Base-by-base conservation (phyloP, 495 filamentous ascomycete genomes). In the Lasiosphaeris hirsuta region DNA sequence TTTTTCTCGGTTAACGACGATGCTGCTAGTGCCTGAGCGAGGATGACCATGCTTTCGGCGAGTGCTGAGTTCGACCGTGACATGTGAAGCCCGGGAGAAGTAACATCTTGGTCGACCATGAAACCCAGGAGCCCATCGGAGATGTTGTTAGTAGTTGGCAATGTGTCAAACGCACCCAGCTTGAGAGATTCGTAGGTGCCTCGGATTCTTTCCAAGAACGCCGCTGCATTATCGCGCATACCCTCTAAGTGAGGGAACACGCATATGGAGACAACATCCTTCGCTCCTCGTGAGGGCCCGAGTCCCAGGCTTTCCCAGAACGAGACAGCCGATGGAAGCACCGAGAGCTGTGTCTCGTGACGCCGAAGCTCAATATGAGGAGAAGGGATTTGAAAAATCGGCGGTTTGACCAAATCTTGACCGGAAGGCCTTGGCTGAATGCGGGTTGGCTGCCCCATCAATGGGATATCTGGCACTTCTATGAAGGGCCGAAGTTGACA, bases 301-400 rank as follows among this genome's bases (percentile, higher is more conserved):
- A 99, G 80, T 5, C 90, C 88, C 57, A 97, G 79, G 18, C 86
- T 88, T 61, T 97, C 92, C 95, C 95, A 97, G 63, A 97, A 99
- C 0, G 80, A 67, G 8, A 96, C 67, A 1, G 90, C 87, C 6
- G 92, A 78, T 8, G 93, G 90, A 39, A 96, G 75, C 35, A 96
- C 76, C 37, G 95, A 89, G 37, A 94, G 77, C 50, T 77, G 83
- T 6, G 81, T 83, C 43, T 91, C 88, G 10, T 86, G 84, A 1
- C 92, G 84, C 40, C 88, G 86, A 14, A 97, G 72, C 43, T 90
- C 88, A 23, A 96, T 66, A 66, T 92, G 87, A 3, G 90, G 90
- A 4, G 83, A 76, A 8, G 77, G 72, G 8, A 83, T 73, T 43
- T 70, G 66, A 48, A 78, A 81, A n/a, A 81, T 66, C 56, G 73